Conservation (phyloP, 371 early-diverging fungal species). For the Rhizomucor miehei region DNA sequence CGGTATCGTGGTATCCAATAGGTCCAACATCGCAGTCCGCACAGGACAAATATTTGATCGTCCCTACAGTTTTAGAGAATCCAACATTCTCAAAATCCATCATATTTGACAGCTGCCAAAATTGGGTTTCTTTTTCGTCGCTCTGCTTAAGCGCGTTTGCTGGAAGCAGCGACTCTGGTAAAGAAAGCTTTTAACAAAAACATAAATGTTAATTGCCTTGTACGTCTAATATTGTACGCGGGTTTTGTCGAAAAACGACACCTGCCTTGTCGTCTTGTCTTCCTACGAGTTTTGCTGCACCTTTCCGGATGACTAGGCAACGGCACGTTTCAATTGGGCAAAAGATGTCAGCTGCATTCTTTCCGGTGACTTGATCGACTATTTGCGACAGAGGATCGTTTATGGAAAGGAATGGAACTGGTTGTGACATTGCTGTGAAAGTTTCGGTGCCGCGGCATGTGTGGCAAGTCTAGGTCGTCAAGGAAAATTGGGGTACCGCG, state of each 20-base stretch:
- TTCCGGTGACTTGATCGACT: constrained; percentile 18
- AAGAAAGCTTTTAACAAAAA: constrained; percentile 14
- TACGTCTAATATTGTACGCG: too few species aligned
- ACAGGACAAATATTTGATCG: constrained; percentile 68
- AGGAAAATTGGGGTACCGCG: neutral
- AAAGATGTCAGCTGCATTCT: constrained; percentile 33
- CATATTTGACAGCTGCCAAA: constrained; percentile 48
- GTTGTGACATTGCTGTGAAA: neutral
- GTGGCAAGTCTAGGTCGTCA: constrained; percentile 4
- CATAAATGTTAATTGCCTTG: neutral
- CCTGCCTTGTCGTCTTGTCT: constrained; percentile 39
- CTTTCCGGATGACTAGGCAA: constrained; percentile 36
- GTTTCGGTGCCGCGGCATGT: too few species aligned
- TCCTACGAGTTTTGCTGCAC: constrained; percentile 33
- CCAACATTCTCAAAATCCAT: constrained; percentile 34
- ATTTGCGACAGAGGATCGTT: constrained; percentile 20
- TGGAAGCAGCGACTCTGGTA: constrained; percentile 25
- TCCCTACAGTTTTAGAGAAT: constrained; percentile 63
- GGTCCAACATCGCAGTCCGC: constrained; percentile 85
- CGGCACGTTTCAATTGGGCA: constrained; percentile 41
- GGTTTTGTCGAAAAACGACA: too few species aligned
- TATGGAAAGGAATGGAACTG: constrained; percentile 22
- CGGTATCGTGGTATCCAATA: constrained; percentile 63
- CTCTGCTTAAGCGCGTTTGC: constrained; percentile 7
- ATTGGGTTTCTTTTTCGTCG: constrained; percentile 21